Conservation (phyloP, 1,284 basidiomycete genomes). For the Leccinum solheimii region DNA sequence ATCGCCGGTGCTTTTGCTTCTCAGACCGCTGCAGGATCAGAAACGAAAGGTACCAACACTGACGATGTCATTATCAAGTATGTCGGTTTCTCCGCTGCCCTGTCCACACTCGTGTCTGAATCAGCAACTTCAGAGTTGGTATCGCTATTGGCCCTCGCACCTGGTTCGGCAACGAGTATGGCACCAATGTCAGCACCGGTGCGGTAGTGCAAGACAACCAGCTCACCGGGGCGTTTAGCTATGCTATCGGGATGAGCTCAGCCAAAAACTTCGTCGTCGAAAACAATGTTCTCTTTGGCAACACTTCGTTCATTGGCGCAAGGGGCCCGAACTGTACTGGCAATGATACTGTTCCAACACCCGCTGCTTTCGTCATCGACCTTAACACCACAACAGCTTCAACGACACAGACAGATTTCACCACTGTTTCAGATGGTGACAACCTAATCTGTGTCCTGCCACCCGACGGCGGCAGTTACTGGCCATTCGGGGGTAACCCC, state of each 20-base stretch:
- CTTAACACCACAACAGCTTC: constrained; percentile 42
- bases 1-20: constrained; percentile 71
- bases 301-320: constrained; percentile 75
- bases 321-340: constrained; percentile 70
- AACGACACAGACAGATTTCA: constrained; percentile 54
- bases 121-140: constrained; percentile 51
- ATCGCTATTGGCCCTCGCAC: constrained; percentile 76
- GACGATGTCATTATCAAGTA: constrained; percentile 70
- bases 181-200: constrained; percentile 58
- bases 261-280: constrained; percentile 67
- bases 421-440: constrained; percentile 51
- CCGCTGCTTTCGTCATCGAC: constrained; percentile 62
- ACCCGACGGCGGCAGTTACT: constrained; percentile 66
- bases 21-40: constrained; percentile 38
- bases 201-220: constrained; percentile 66
- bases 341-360: constrained; percentile 48
- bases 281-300: constrained; percentile 65
- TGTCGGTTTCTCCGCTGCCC: constrained; percentile 20
- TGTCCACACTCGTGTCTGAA: constrained; percentile 2
- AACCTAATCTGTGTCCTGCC: constrained; percentile 66
- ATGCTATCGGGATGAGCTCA: constrained; percentile 65
- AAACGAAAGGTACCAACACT: constrained; percentile 55
- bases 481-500: constrained; percentile 67
- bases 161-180: constrained; percentile 71
- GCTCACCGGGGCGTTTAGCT: constrained; percentile 72